Conservation (phyloP, 2,329 filamentous ascomycete genomes). For the Diaporthe velutina region DNA sequence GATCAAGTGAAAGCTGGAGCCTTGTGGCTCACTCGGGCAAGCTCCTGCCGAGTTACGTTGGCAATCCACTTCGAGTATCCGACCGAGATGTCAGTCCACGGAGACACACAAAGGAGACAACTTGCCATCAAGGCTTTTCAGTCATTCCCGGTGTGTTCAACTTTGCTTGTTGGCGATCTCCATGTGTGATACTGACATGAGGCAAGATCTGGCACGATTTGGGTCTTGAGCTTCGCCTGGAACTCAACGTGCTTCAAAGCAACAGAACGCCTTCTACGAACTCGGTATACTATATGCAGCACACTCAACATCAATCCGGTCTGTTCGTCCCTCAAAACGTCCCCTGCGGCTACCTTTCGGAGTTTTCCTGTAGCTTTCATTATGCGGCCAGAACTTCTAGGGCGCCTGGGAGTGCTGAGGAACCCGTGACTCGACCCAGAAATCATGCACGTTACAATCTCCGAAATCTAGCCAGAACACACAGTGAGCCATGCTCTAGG, state of each 20-base stretch:
- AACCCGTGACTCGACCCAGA: background rate
- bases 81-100: background rate
- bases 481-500: background rate
- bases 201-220: slow-evolving; percentile 32
- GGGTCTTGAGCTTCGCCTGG: slow-evolving; percentile 31
- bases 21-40: slow-evolving; percentile 36
- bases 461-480: background rate
- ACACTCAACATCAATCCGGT: slow-evolving; percentile 1
- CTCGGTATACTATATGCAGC: slow-evolving; percentile 35
- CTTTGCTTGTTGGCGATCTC: background rate
- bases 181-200: background rate
- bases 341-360: slow-evolving; percentile 28
- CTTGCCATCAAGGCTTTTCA: slow-evolving; percentile 20
- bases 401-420: background rate
- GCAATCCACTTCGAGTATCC: slow-evolving; percentile 14
- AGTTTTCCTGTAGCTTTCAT: slow-evolving; percentile 23
- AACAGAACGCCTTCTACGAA: background rate
- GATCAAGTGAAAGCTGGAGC: slow-evolving; percentile 33
- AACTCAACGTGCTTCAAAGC: slow-evolving; percentile 23
- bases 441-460: background rate
- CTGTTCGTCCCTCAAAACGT: slow-evolving; percentile 28
- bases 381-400: background rate
- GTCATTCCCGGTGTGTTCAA: background rate
- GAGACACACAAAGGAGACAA: background rate
- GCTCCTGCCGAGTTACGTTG: slow-evolving; percentile 32